phyloP scores from a whole-genome alignment of 2,329 filamentous ascomycete genomes.

The Basipetospora chlamydospora region DNA sequence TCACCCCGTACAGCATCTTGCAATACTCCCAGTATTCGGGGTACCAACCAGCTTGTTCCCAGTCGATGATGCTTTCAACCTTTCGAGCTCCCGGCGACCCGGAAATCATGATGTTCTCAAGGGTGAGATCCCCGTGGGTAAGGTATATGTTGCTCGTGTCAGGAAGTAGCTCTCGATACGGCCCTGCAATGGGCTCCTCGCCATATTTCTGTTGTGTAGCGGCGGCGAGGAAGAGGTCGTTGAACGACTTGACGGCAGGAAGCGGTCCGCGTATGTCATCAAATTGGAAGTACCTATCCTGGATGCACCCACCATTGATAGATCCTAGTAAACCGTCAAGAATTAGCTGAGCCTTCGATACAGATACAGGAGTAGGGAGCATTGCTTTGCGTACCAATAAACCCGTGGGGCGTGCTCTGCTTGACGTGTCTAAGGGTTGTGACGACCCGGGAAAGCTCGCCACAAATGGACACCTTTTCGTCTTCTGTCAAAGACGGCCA shows the following conservation, averaged over 20 bases:
- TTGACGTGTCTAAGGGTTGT: conserved; percentile 3
- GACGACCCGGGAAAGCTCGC: conserved; percentile 9
- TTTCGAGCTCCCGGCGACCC: conserved; percentile 7
- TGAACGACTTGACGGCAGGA: conserved; percentile 9
- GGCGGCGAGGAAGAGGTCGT: conserved; percentile 11
- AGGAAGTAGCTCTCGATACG: conserved; percentile 7
- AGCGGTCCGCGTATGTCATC: conserved; percentile 11
- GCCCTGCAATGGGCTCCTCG: conserved; percentile 1
- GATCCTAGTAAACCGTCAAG: conserved; percentile 8
- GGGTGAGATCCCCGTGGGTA: conserved; percentile 13
- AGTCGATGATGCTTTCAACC: conserved; percentile 14
- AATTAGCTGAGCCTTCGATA: background rate
- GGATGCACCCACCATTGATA: conserved; percentile 11
- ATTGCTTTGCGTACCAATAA: background rate
- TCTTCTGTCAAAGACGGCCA: conserved; percentile 9
- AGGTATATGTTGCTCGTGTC: conserved; percentile 11
- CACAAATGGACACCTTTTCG: conserved; percentile 12
- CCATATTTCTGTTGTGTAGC: conserved; percentile 10
- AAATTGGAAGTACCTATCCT: conserved; percentile 11
- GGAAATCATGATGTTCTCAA: conserved; percentile 14
- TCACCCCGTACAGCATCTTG: conserved; percentile 12
- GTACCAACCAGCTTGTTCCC: conserved; percentile 17
- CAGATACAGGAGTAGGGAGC: conserved; percentile 5
- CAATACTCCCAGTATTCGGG: conserved; percentile 19
- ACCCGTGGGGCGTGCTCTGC: background rate